Base-by-base conservation (phyloP, 176 grass and related monocot species). In the Pharus latifolius region DNA sequence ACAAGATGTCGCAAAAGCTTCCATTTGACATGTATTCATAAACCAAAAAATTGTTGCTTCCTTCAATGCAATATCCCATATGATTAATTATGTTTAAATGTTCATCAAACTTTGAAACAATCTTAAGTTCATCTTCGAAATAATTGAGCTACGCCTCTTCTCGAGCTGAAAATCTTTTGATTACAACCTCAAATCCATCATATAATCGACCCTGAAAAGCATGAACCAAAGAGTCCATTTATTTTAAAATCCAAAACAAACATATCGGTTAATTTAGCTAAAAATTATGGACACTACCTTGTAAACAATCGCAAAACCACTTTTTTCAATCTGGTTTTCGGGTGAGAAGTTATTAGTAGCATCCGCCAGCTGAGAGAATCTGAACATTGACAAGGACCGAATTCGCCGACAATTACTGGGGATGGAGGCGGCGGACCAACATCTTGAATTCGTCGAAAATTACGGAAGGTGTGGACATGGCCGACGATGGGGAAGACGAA, bases 201-300 rank as follows among this genome's bases (percentile, higher is more conserved):
- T n/a, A 13, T 46, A 77, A 14, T 33, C n/a, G 62, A 56, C 74
- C 74, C 74, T 77, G 49, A n/a, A 66, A 28, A 44, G 7, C n/a
- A 20, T 1, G 28, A 53, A 20, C n/a, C n/a, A n/a, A n/a, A n/a
- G n/a, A n/a, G n/a, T n/a, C n/a, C n/a, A n/a, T n/a, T n/a, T n/a
- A n/a, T n/a, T n/a, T n/a, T n/a, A n/a, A n/a, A n/a, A n/a, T n/a
- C n/a, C n/a, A n/a, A n/a, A n/a, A n/a, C n/a, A n/a, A n/a, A n/a
- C n/a, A n/a, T n/a, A n/a, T n/a, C n/a, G n/a, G n/a, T n/a, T n/a
- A n/a, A n/a, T n/a, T n/a, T n/a, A n/a, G n/a, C n/a, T n/a, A n/a
- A n/a, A n/a, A n/a, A n/a, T 7, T 13, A 28, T 17, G 14, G 3
- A 49, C 22, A 0, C 38, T 54, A 70, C 66, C 66, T 53, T 69